Conservation (phyloP, 2,329 filamentous ascomycete species). For the Pestalotiopsis sp. region DNA sequence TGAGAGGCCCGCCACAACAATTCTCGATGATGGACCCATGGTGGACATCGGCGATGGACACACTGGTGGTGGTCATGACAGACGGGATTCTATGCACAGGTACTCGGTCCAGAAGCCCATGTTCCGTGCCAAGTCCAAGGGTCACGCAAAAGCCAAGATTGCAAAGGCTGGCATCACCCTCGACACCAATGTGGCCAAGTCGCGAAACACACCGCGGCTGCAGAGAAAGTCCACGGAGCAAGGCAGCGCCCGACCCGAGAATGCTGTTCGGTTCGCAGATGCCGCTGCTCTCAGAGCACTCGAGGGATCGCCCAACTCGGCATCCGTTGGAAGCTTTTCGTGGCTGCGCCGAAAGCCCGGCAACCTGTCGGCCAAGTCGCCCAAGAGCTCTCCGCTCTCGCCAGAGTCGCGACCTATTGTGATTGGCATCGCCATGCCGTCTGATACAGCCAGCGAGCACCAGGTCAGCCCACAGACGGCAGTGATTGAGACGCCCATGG, state of each 20-base stretch:
- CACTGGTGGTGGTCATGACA: constrained; percentile 14
- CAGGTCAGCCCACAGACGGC: constrained; percentile 54
- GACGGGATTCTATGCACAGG: constrained; percentile 23
- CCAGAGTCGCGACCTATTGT: constrained; percentile 71
- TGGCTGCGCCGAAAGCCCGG: constrained; percentile 49
- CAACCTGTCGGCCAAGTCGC: constrained; percentile 21
- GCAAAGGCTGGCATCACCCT: constrained; percentile 64
- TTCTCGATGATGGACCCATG: constrained; percentile 1
- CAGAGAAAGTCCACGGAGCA: background rate
- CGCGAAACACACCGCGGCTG: constrained; percentile 41
- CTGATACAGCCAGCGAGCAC: constrained; percentile 45
- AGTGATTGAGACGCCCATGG: constrained; percentile 39
- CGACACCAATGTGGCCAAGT: constrained; percentile 66
- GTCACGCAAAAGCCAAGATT: constrained; percentile 45
- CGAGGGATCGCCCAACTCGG: constrained; percentile 54
- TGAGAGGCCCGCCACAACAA: background rate
- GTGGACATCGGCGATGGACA: constrained; percentile 11
- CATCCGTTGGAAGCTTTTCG: constrained; percentile 57
- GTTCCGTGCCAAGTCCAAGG: constrained; percentile 13
- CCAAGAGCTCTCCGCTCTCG: constrained; percentile 52
- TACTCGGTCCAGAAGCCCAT: constrained; percentile 32
- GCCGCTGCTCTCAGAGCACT: constrained; percentile 60
- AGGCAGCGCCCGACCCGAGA: constrained; percentile 22
- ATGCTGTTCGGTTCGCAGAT: constrained; percentile 53
- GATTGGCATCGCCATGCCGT: constrained; percentile 68